Evolutionary conservation across 345 rosid genomes (phyloP).

Genomic region (Eucalyptus pauciflora): DNA sequence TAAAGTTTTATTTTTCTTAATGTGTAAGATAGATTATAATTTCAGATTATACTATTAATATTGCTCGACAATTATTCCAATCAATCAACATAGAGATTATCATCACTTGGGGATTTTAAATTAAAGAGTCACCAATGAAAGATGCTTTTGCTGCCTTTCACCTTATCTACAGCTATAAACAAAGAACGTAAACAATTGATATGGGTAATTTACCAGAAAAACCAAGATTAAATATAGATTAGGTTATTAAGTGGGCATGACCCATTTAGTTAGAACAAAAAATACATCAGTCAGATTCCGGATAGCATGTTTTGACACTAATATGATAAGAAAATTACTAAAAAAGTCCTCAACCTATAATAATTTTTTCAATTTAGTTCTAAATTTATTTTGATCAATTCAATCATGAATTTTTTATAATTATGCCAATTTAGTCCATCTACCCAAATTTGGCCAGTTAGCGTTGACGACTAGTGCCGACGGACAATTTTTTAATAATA

Average conservation of each 20-base stretch:
- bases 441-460: accelerated
- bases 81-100: neutral
- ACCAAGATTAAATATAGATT: neutral
- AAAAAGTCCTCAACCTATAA: no score
- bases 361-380: no score
- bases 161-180: neutral
- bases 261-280: neutral
- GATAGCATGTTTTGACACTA: neutral
- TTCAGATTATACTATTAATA: neutral
- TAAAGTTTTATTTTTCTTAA: neutral
- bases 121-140: neutral
- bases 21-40: neutral
- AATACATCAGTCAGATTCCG: accelerated
- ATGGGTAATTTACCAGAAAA: neutral
- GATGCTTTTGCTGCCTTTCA: neutral
- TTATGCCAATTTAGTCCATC: no score
- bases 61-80: neutral
- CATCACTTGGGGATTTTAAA: neutral
- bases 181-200: neutral
- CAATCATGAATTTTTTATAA: accelerated
- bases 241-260: neutral
- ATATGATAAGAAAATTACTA: neutral
- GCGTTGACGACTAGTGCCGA: accelerated
- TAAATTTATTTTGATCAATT: no score
- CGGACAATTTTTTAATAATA: accelerated